Base-by-base conservation (phyloP, 2,329 filamentous ascomycete genomes). In the Dothideomycetes sp. region DNA sequence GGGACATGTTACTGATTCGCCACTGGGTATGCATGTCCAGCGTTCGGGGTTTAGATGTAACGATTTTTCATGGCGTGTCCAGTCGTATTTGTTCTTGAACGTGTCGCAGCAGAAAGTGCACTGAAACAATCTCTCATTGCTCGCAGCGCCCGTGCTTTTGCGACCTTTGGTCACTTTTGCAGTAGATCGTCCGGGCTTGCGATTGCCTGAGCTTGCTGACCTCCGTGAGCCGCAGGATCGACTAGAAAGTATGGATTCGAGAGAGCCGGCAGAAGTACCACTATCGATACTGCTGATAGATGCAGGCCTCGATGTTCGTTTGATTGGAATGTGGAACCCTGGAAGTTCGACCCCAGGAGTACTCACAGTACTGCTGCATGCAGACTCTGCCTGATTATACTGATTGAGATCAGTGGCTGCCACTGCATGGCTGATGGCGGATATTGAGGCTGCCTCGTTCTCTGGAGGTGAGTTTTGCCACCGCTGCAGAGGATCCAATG, bases 391-490 rank as follows among this genome's bases (percentile, higher is more conserved):
- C 15, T 20, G 7, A 12, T 16, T 41, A 15, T 52, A 53, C 11
- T 49, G 50, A 5, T 50, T 49, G 2, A 54, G 43, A 20, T 53
- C 49, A 34, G 56, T 64, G 7, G 48, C 46, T 2, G 58, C 63
- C 29, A 82, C 67, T 51, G 78, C 78, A 54, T 75, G 67, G 33
- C 70, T 70, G 64, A 82, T 82, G 64, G 74, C 77, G 29, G 68
- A 71, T 44, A 78, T 65, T 5, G 74, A 68, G 46, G 78, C 78
- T 50, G 78, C 73, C 69, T 82, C 78, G 67, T 82, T 70, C 61
- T 82, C 78, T 34, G 78, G 78, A 24, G 78, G 78, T 49, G 76
- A 80, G 56, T 78, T 67, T 54, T 80, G 73, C 78, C 78, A 82
- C 69, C 78, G 65, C 61, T 82, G 77, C 51, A 82, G 64, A 1